phyloP scores from a whole-genome alignment of 345 rosid genomes.

The Euphorbia tirucalli region DNA sequence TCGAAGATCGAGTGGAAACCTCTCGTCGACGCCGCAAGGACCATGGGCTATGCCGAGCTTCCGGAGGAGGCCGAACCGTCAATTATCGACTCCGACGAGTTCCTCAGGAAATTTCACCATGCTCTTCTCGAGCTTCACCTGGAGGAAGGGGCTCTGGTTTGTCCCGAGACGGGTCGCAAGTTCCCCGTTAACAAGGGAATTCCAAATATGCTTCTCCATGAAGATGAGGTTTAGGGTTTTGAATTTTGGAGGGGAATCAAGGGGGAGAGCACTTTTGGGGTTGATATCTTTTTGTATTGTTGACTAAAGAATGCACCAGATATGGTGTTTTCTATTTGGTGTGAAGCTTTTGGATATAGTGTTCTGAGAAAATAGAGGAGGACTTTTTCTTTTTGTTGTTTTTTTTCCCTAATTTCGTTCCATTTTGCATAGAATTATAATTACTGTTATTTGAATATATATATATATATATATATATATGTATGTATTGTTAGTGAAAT shows the following conservation, averaged over 20 bases:
- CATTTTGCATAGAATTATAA: too few species aligned
- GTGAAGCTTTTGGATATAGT: too few species aligned
- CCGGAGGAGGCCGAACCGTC: constrained; percentile 55
- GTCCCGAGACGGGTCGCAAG: constrained; percentile 78
- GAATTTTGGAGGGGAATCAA: neutral
- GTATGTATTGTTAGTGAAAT: too few species aligned
- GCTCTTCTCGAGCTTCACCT: constrained; percentile 83
- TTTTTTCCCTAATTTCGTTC: too few species aligned
- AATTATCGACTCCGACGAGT: constrained; percentile 62
- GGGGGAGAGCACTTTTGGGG: too few species aligned
- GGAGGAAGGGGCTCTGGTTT: constrained; percentile 86
- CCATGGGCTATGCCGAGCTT: constrained; percentile 67
- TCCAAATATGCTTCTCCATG: constrained; percentile 96
- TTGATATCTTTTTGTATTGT: too few species aligned
- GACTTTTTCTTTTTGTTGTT: too few species aligned
- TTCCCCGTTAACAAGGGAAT: constrained; percentile 77
- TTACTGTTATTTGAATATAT: too few species aligned
- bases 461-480: too few species aligned
- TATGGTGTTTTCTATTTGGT: too few species aligned
- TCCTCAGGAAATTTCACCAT: constrained; percentile 70
- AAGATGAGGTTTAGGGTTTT: constrained; percentile 62
- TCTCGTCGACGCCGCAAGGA: constrained; percentile 55
- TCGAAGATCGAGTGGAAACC: constrained; percentile 83
- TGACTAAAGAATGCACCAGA: too few species aligned
- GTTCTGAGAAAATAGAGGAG: too few species aligned